Evolutionary conservation across 2,329 filamentous ascomycete species (phyloP), one percentile per base, ranked within the genome.

Genomic region (Seiridium cupressi): DNA sequence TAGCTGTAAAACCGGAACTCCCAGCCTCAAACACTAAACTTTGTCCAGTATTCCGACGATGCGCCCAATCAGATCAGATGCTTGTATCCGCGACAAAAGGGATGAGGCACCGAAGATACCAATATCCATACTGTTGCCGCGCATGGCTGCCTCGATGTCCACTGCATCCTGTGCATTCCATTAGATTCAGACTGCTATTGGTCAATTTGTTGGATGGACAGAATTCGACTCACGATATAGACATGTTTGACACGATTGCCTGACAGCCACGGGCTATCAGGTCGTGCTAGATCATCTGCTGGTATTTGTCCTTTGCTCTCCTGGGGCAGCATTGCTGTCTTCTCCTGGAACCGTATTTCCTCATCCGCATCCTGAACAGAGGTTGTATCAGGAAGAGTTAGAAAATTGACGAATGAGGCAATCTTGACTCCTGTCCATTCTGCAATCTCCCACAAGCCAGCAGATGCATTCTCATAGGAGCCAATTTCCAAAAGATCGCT

Each of bases 351-450:
- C n/a, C 42, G 11, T 11, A 46, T 5, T 51, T 31, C 44, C 31
- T 51, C 26, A 2, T 34, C 49, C n/a, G 10, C 47, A 2, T 9
- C 18, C 8, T 18, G 3, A 34, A 6, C 35, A 8, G 44, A 6
- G 34, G 49, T 18, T 26, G 51, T 32, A 7, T 63, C 60, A 0
- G 83, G 83, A 4, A 87, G 72, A 56, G 80, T 86, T 18, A 96
- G 73, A 64, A 96, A 95, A 71, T 97, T 97, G 67, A 97, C 86
- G 75, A 91, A 94, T 0, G 84, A 87, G 65, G 90, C 84, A 1
- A 96, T 73, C 58, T 74, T 78, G 2, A 92, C 75, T 0, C 89
- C 89, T 0, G 91, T 94, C 92, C 92, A 97, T 13, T 81, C 73
- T 26, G 80, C 74, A 44, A 97, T 88, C 71, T 96, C 88, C 76